phyloP scores from a whole-genome alignment of 2,329 filamentous ascomycete species.

The Torrubiella hemipterigena region DNA sequence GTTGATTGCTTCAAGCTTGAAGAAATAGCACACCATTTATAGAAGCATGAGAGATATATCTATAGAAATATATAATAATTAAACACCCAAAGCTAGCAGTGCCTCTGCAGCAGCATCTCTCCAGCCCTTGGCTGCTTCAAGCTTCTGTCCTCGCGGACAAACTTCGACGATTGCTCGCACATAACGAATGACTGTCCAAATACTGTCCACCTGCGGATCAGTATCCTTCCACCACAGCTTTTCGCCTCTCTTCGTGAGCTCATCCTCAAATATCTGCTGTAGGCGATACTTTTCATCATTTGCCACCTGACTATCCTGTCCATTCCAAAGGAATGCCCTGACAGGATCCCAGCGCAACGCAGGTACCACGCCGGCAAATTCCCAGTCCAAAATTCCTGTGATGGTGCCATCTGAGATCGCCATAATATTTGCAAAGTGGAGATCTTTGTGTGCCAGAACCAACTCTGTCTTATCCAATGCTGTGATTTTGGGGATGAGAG shows the following conservation, averaged over 20 bases:
- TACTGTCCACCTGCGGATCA: slow-evolving; percentile 10
- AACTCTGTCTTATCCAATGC: slow-evolving; percentile 6
- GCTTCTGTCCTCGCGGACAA: slow-evolving; percentile 11
- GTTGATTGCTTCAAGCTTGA: neutral
- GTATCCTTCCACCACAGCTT: slow-evolving; percentile 8
- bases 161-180: slow-evolving; percentile 18
- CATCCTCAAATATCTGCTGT: slow-evolving; percentile 13
- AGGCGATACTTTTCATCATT: slow-evolving; percentile 13
- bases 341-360: slow-evolving; percentile 20
- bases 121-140: slow-evolving; percentile 12
- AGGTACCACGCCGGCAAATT: slow-evolving; percentile 23
- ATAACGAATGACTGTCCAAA: slow-evolving; percentile 16
- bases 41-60: no score
- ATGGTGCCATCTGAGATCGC: slow-evolving; percentile 15
- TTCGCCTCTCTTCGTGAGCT: slow-evolving; percentile 9
- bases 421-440: slow-evolving; percentile 25
- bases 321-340: slow-evolving; percentile 22
- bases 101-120: slow-evolving; percentile 7
- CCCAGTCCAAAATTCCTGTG: slow-evolving; percentile 23
- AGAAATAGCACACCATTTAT: no score
- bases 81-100: slow-evolving; percentile 8
- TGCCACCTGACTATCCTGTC: slow-evolving; percentile 9
- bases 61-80: neutral
- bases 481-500: slow-evolving; percentile 7
- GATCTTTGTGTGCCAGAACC: slow-evolving; percentile 22